Base-by-base conservation (phyloP, 257 asterid species). In the Jasminum sambac region DNA sequence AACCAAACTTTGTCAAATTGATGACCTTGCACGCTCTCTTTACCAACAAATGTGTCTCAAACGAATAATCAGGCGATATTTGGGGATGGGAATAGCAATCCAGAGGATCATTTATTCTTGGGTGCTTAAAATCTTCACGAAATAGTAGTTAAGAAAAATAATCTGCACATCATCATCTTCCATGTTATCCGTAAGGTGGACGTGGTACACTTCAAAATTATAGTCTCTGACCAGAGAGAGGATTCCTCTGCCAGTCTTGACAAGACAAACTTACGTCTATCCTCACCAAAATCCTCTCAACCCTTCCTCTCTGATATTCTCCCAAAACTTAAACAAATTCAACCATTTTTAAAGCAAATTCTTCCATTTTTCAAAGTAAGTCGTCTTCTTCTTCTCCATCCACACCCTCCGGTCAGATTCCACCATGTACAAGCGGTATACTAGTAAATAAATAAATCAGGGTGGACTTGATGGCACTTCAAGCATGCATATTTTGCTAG, bases 21-120 rank as follows among this genome's bases (percentile, higher is more conserved):
- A 42, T 61, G 62, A 62, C 62, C 61, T 59, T 30, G 44, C 44
- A 69, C 59, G 36, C 42, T 9, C 8, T 43, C 46, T 38, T 44
- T 46, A 19, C 59, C 44, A 50, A 30, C 63, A 74, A 25, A 26
- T 21, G 40, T 58, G 12, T 48, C 24, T 55, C 23, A 23, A 23
- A 10, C 21, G 14, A 21, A 19, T 55, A 55, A 55, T 55, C 34
- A 55, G 62, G 14, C 8, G 62, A 13, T 19, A 55, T 8, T 23
- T 13, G 21, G 13, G 6, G 23, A 55, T 55, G 62, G 23, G 30
- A 55, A 55, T 0, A 19, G 23, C 2, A 23, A 55, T 55, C n/a
- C 36, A 11, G 14, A 55, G 34, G 34, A 55, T 55, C 62, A 23
- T 23, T 8, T 11, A 8, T 69, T 48, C 24, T 16, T 19, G 73